These are phyloP conservation scores for Nothopassalora personata DNA, from an alignment of 2,329 filamentous ascomycete genomes.

Conservation along the genomic window DNA sequence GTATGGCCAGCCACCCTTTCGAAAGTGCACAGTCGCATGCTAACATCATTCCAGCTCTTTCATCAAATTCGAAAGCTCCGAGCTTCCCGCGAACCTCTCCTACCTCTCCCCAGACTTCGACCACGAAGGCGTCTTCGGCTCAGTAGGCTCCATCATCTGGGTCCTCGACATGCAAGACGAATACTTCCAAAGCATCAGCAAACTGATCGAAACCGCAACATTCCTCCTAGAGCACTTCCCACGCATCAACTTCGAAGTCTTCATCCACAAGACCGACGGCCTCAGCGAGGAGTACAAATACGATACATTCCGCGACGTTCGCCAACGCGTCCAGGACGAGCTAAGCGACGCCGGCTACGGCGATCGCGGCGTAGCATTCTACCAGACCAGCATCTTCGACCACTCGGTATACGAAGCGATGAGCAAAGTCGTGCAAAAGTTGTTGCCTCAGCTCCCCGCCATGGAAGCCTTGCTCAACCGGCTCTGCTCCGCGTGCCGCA, in stretches of 20 bases:
- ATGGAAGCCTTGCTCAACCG: conserved; percentile 92
- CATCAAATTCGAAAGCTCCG: conserved; percentile 99
- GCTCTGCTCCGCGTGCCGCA: conserved; percentile 85
- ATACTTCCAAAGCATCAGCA: conserved; percentile 83
- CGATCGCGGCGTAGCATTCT: conserved; percentile 88
- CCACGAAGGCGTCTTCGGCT: conserved; percentile 87
- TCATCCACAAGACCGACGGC: conserved; percentile 99
- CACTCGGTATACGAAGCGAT: conserved; percentile 98
- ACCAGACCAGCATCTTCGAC: conserved; percentile 96
- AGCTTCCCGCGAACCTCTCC: conserved; percentile 92
- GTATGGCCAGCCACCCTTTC: conserved; percentile 50
- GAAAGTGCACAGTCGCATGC: neutral
- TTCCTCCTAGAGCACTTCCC: conserved; percentile 84
- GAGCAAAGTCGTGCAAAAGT: conserved; percentile 95
- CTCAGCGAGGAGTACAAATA: conserved; percentile 93
- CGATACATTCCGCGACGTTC: conserved; percentile 94
- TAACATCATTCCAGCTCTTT: conserved; percentile 63
- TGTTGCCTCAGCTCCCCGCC: conserved; percentile 87
- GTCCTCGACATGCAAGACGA: conserved; percentile 98
- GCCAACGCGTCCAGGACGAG: conserved; percentile 93
- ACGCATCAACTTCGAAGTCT: conserved; percentile 94
- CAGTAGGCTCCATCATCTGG: conserved; percentile 93
- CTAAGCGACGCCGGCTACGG: conserved; percentile 89
- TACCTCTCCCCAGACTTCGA: conserved; percentile 87
- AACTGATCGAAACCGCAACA: conserved; percentile 82